phyloP scores from a whole-genome alignment of 345 rosid species.

The Salix brachista region DNA sequence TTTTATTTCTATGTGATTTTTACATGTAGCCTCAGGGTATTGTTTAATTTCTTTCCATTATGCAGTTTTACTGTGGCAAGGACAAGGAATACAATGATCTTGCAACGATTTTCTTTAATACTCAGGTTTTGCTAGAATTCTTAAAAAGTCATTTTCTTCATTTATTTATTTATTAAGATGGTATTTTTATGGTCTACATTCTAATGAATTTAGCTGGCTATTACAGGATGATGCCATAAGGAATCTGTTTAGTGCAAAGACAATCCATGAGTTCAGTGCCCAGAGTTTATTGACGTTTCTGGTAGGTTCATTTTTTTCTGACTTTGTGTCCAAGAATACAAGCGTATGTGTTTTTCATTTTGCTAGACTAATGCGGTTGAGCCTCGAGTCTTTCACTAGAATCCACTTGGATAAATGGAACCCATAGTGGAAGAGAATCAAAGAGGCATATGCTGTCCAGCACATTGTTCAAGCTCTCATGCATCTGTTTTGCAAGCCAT shows the following conservation, averaged over 20 bases:
- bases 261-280: constrained; percentile 92
- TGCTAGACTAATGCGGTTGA: not conserved
- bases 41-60: constrained; percentile 12
- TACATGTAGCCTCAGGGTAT: constrained; percentile 5
- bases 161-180: not conserved
- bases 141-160: not conserved
- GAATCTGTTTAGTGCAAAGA: constrained; percentile 96
- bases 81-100: constrained; percentile 89
- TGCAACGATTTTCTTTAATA: constrained; percentile 95
- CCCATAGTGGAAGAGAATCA: too few species aligned
- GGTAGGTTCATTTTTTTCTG: constrained; percentile 38
- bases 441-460: too few species aligned
- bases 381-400: not conserved
- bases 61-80: constrained; percentile 84
- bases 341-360: not conserved
- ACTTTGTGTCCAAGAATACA: not conserved
- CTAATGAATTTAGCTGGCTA: constrained; percentile 5
- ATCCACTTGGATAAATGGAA: not conserved
- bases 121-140: constrained; percentile 55
- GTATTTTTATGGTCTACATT: not conserved
- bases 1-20: not conserved
- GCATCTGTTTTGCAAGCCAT: too few species aligned
- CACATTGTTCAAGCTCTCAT: too few species aligned
- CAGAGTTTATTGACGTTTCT: constrained; percentile 87
- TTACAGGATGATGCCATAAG: constrained; percentile 96